These are phyloP conservation scores for Bothriochloa decipiens DNA, from an alignment of 176 grass and related monocot genomes.

Conservation along the genomic window DNA sequence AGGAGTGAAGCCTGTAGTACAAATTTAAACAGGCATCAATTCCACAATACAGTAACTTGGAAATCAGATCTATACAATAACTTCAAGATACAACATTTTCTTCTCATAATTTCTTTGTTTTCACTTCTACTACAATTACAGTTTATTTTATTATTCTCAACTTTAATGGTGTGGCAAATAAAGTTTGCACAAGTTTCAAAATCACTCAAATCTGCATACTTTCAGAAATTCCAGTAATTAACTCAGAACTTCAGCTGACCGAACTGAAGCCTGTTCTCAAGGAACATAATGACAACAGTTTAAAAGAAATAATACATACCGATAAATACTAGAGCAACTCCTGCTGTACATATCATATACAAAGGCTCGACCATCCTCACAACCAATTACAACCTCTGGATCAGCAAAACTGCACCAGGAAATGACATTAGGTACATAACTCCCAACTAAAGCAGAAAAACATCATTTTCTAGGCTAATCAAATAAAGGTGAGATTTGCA, in stretches of 20 bases:
- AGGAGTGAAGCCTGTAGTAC: constrained; percentile 76
- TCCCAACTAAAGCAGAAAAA: constrained; percentile 18
- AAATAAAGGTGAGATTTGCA: constrained; percentile 1
- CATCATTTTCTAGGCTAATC: constrained; percentile 7
- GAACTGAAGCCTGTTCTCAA: constrained; percentile 6
- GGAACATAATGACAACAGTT: constrained; percentile 11
- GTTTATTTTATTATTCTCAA: background rate
- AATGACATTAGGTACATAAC: constrained; percentile 39
- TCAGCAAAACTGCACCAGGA: constrained; percentile 66
- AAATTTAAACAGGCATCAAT: constrained; percentile 31
- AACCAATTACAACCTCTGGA: constrained; percentile 91
- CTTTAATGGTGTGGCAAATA: background rate
- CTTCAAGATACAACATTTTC: background rate
- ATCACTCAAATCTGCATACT: background rate
- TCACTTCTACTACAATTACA: background rate
- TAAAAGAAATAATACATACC: constrained; percentile 46
- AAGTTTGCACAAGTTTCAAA: background rate
- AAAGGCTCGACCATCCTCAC: constrained; percentile 86
- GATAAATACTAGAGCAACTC: constrained; percentile 79
- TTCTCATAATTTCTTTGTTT: background rate
- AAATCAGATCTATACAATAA: constrained; percentile 19
- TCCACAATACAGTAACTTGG: background rate
- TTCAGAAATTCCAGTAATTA: background rate
- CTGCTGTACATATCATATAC: constrained; percentile 98
- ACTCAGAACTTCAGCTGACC: background rate